Evolutionary conservation across 225 moss, liverwort and hornwort species (phyloP).

Genomic region (Pseudisothecium myosuroides): DNA sequence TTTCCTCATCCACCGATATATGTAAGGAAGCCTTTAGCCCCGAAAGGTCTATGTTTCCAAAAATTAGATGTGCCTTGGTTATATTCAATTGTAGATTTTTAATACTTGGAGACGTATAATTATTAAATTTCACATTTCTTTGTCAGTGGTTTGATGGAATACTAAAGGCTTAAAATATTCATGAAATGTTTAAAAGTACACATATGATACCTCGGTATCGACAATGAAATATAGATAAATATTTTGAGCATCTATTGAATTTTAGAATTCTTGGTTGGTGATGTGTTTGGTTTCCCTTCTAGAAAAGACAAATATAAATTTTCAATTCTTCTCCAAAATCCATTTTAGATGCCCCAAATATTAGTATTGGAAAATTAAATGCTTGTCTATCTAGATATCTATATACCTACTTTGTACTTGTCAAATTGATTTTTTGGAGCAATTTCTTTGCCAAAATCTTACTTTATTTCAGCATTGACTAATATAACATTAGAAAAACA

Average conservation of each 20-base stretch:
- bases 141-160: not conserved
- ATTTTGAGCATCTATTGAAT: not conserved
- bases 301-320: not conserved
- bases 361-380: not conserved
- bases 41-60: not conserved
- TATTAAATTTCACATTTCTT: not conserved
- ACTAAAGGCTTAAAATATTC: not conserved
- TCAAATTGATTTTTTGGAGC: not conserved
- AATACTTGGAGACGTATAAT: not conserved
- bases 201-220: no score
- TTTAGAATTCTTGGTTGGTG: not conserved
- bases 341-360: not conserved
- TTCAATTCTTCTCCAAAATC: not conserved
- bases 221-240: not conserved
- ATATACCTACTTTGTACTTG: not conserved
- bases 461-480: not conserved
- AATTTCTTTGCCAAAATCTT: not conserved
- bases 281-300: not conserved
- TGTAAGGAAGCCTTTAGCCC: no score
- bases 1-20: no score
- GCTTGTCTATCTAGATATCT: fast-evolving
- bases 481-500: not conserved
- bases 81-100: not conserved
- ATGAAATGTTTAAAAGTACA: not conserved
- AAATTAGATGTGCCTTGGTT: not conserved